Base-by-base conservation (phyloP, 257 asterid genomes). In the Haberlea rhodopensis region DNA sequence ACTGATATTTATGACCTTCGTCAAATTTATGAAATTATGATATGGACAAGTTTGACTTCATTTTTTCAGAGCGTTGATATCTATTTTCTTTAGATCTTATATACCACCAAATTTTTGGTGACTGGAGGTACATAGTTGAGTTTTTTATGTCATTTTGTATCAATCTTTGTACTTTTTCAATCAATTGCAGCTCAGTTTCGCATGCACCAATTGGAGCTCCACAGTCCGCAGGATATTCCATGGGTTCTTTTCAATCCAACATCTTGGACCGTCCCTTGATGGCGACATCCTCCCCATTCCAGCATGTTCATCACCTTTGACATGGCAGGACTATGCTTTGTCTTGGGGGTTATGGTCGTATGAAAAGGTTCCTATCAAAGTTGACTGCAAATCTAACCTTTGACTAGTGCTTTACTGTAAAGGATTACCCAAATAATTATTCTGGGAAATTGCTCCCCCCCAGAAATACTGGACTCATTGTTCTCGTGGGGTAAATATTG, bases 211-310 rank as follows among this genome's bases (percentile, higher is more conserved):
- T 66, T 28, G 87, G 89, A 67, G 95, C 77, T 63, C 82, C 87
- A 21, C 95, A 84, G 28, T 76, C 96, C n/a, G 63, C 95, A 29
- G 91, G 91, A 45, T 88, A 80, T 66, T 74, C 79, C 68, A 78
- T 84, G 83, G 57, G 85, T 22, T 81, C 90, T 3, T 54, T 82
- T 75, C 94, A 83, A 73, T 37, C 87, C 58, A 85, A 77, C 76
- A 70, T 81, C 63, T 68, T 87, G 65, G 95, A 85, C 69, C 78
- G 77, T 34, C 88, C 95, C 18, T 71, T 87, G 62, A 80, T 87
- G 63, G 77, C 95, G 31, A 66, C 80, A 55, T 76, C 97, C 34
- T 80, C 95, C 20, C 74, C 90, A 63, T 75, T 81, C 73, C 80
- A 80, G 51, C 96, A 73, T 58, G 71, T 83, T 34, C 92, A 71